Evolutionary conservation across 1,284 basidiomycete species (phyloP).

Genomic region (Cutaneotrichosporon sp.): DNA sequence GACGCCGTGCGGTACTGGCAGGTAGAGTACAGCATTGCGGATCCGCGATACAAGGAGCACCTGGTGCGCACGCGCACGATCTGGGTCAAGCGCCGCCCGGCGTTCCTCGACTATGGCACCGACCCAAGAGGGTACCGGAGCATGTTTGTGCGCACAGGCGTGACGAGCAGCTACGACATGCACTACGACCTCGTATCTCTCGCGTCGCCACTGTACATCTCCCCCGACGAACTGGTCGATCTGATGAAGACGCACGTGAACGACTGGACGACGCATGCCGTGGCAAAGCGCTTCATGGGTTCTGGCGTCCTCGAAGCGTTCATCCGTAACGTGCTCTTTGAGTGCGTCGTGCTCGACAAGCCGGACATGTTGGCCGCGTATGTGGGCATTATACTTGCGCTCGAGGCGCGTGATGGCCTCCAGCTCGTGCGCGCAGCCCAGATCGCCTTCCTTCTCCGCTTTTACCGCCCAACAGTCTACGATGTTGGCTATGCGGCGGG

Average conservation of each 20-base stretch:
- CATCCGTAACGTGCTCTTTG: slow-evolving; percentile 69
- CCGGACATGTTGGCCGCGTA: slow-evolving; percentile 68
- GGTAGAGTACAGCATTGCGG: slow-evolving; percentile 69
- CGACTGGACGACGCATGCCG: slow-evolving; percentile 65
- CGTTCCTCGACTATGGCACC: slow-evolving; percentile 84
- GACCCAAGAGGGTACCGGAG: slow-evolving; percentile 89
- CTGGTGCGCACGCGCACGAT: slow-evolving; percentile 73
- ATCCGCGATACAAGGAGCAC: slow-evolving; percentile 61
- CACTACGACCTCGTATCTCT: slow-evolving; percentile 73
- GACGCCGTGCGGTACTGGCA: slow-evolving; percentile 95
- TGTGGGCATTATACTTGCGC: slow-evolving; percentile 53
- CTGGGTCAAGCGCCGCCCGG: slow-evolving; percentile 85
- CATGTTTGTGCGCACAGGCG: slow-evolving; percentile 71
- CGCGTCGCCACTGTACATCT: slow-evolving; percentile 58
- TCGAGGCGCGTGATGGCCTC: slow-evolving; percentile 1
- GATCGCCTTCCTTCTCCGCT: slow-evolving; percentile 23
- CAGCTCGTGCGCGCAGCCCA: slow-evolving; percentile 24
- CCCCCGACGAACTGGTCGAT: slow-evolving; percentile 63
- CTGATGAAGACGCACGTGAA: slow-evolving; percentile 81
- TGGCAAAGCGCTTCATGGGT: slow-evolving; percentile 68
- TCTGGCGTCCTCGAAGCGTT: slow-evolving; percentile 56
- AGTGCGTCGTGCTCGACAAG: slow-evolving; percentile 85
- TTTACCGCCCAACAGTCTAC: slow-evolving; percentile 26
- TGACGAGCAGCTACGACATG: slow-evolving; percentile 63
- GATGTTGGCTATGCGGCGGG: slow-evolving; percentile 23